Percentiles rank a stretch among this genome's conserved stretches.
Conservation (phyloP, 208 protist species). For the Leishmania gerbilli region DNA sequence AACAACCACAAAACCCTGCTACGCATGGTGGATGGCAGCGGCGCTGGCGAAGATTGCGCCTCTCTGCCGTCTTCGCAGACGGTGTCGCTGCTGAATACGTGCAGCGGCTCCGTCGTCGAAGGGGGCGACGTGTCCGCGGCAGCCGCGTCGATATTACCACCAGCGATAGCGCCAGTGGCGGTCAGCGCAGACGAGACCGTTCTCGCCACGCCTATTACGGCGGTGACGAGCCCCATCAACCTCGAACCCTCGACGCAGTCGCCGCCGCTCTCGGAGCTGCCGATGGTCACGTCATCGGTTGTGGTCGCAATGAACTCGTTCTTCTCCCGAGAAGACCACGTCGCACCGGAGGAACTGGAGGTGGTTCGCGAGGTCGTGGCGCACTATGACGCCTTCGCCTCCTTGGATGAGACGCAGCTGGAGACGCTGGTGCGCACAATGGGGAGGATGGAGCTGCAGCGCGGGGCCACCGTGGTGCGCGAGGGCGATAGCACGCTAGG, state of each 20-base stretch:
- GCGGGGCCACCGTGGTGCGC: constrained; percentile 43
- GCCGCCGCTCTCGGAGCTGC: constrained; percentile 16
- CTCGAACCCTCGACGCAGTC: constrained; percentile 4
- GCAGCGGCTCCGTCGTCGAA: background rate
- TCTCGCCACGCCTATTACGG: background rate
- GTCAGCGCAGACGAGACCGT: background rate
- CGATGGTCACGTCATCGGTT: constrained; percentile 24
- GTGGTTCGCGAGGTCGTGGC: constrained; percentile 47
- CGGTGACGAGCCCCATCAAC: constrained; percentile 1
- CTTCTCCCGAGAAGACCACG: constrained; percentile 22
- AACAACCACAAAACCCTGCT: background rate
- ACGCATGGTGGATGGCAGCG: background rate
- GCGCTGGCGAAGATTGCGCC: background rate
- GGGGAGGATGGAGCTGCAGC: constrained; percentile 35
- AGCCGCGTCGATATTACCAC: background rate
- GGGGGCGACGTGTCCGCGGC: background rate
- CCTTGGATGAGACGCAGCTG: constrained; percentile 61
- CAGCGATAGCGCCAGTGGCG: background rate
- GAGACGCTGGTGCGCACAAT: constrained; percentile 65
- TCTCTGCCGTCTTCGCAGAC: background rate
- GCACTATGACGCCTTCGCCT: constrained; percentile 58
- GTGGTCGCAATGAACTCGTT: constrained; percentile 37
- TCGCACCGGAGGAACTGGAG: constrained; percentile 52
- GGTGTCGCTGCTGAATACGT: background rate
- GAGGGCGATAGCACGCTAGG: constrained; percentile 42